These are phyloP conservation scores for Tylopilus sp. DNA, from an alignment of 1,284 basidiomycete genomes.

Conservation along the genomic window DNA sequence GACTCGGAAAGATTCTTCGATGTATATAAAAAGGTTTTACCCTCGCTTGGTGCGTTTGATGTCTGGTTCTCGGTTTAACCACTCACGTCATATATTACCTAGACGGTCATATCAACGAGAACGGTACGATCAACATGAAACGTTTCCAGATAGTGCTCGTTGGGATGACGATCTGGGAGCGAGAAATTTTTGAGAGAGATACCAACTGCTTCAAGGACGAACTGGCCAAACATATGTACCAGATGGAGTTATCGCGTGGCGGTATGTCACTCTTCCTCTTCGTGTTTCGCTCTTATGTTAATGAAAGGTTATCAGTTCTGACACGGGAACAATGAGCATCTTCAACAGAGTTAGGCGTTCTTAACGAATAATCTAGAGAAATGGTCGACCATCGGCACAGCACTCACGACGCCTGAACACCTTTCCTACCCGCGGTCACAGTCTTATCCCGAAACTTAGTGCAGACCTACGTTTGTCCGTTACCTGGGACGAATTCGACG, in stretches of 20 bases:
- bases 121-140: slow-evolving; percentile 84
- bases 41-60: slow-evolving; percentile 74
- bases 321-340: slow-evolving; percentile 79
- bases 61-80: background rate
- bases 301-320: slow-evolving; percentile 60
- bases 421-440: slow-evolving; percentile 81
- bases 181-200: slow-evolving; percentile 92
- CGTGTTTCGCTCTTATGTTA: background rate
- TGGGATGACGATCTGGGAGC: slow-evolving; percentile 90
- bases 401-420: slow-evolving; percentile 79
- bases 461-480: slow-evolving; percentile 80
- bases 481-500: slow-evolving; percentile 92
- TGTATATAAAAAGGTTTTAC: slow-evolving; percentile 94
- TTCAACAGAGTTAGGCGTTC: slow-evolving; percentile 83
- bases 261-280: slow-evolving; percentile 50
- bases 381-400: slow-evolving; percentile 47
- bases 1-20: slow-evolving; percentile 92
- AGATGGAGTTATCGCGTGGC: slow-evolving; percentile 63
- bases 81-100: slow-evolving; percentile 7
- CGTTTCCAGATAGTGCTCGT: slow-evolving; percentile 90
- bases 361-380: slow-evolving; percentile 66
- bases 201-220: slow-evolving; percentile 93
- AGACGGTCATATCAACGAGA: slow-evolving; percentile 97
- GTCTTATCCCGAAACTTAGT: slow-evolving; percentile 81
- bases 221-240: slow-evolving; percentile 77